Evolutionary conservation across 1,284 basidiomycete genomes (phyloP), one percentile per base, ranked within the genome.

Genomic region (Moesziomyces parantarcticus): DNA sequence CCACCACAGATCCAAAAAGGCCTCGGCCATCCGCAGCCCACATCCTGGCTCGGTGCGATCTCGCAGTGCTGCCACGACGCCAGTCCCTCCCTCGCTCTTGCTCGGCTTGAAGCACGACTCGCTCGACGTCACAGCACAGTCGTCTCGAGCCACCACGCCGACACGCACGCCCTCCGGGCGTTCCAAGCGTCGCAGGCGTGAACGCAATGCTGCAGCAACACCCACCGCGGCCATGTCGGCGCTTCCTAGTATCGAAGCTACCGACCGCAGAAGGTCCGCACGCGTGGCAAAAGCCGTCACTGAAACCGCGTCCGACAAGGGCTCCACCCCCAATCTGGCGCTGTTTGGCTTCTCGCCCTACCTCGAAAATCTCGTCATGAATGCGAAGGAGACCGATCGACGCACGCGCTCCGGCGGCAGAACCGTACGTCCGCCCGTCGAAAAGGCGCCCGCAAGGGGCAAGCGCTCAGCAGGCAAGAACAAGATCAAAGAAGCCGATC

Each of bases 291-390:
- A 73, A 44, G 55, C 65, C 11, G 58, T 60, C 46, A 52, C 61
- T 14, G 20, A 54, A 3, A 54, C 43, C 25, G 45, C 65, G 23
- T 65, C 70, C 22, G 49, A 63, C 54, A 55, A 49, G 21, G 43
- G 60, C n/a, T 60, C 58, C n/a, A 29, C 50, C 23, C 65, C 64
- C 40, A 73, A 68, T 22, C 45, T 73, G 3, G 64, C 65, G 1
- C 54, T 57, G 1, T 73, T 68, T 40, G 65, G 61, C 50, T 73
- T 73, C 26, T 73, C 70, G 20, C 70, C 65, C 3, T 73, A 54
- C 41, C 61, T 73, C 45, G 70, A 73, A 51, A 64, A 64, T n/a
- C 70, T 73, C 6, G 54, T 73, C 11, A 51, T 73, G 50, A 61
- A 59, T 29, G 54, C 60, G 34, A 63, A 67, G 26, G 65, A 73